These are phyloP conservation scores for Taiozyma sp. DNA, from an alignment of 1,139 yeast species.

Conservation along the genomic window DNA sequence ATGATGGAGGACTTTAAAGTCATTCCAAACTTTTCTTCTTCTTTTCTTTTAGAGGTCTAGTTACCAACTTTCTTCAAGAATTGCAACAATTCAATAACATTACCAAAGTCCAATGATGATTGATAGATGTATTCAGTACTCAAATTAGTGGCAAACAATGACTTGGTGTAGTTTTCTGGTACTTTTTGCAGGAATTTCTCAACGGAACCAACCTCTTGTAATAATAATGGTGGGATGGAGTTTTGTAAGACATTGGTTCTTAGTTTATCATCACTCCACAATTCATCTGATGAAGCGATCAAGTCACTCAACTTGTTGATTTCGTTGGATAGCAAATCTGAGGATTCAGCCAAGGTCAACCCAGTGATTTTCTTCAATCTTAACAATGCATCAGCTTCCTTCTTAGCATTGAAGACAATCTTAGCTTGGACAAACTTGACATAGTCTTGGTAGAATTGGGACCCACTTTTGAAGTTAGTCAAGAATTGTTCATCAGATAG, in stretches of 20 bases:
- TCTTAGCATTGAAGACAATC: constrained; percentile 70
- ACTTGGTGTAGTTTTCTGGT: constrained; percentile 83
- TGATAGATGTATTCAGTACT: constrained; percentile 89
- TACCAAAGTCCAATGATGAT: constrained; percentile 71
- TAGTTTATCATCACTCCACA: constrained; percentile 82
- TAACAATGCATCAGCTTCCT: constrained; percentile 89
- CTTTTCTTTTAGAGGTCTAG: neutral
- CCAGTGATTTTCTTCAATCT: constrained; percentile 44
- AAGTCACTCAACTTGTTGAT: constrained; percentile 90
- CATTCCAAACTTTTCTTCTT: neutral
- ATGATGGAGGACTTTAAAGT: neutral
- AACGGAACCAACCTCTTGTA: constrained; percentile 71
- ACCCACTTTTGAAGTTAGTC: constrained; percentile 40
- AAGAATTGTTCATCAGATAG: constrained; percentile 84
- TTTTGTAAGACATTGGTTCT: constrained; percentile 70
- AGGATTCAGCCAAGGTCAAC: constrained; percentile 67
- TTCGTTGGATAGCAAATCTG: constrained; percentile 80
- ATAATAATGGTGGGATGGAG: constrained; percentile 73
- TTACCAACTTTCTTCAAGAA: constrained; percentile 15
- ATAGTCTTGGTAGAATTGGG: constrained; percentile 73
- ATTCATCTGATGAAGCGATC: constrained; percentile 70
- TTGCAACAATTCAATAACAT: constrained; percentile 65
- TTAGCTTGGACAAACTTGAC: constrained; percentile 78
- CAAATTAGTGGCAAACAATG: constrained; percentile 84
- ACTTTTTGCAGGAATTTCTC: constrained; percentile 67